A percentile compares a stretch with the other conserved stretches of the same genome.
Conservation (phyloP, 352 stramenopile genomes). For the Lagenidium giganteum region DNA sequence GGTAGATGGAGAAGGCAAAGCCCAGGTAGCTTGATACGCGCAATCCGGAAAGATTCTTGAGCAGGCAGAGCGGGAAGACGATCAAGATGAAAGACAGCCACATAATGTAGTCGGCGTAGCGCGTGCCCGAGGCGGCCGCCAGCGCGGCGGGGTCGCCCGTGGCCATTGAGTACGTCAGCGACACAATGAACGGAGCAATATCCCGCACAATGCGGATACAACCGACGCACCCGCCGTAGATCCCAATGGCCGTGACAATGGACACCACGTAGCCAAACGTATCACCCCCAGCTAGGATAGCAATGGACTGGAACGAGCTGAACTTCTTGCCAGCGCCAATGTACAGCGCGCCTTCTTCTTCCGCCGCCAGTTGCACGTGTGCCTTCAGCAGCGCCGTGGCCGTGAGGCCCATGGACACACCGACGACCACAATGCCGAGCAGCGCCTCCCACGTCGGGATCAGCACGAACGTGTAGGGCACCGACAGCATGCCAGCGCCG, state of each 20-base stretch:
- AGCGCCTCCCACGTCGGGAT: constrained; percentile 36
- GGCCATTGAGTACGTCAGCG: constrained; percentile 11
- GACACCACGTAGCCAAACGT: constrained; percentile 56
- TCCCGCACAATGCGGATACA: constrained; percentile 67
- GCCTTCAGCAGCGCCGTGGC: constrained; percentile 51
- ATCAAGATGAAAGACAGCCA: constrained; percentile 42
- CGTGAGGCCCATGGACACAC: constrained; percentile 46
- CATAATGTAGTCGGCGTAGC: constrained; percentile 42
- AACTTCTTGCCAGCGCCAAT: constrained; percentile 47
- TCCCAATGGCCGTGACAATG: constrained; percentile 54
- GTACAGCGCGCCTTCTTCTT: constrained; percentile 35
- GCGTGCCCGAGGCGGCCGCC: constrained; percentile 7
- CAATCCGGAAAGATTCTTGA: constrained; percentile 65
- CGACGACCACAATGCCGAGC: constrained; percentile 38
- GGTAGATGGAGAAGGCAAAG: constrained; percentile 60
- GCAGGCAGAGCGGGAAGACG: constrained; percentile 62
- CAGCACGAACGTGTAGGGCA: constrained; percentile 70
- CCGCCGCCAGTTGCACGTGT: constrained; percentile 43
- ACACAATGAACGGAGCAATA: constrained; percentile 57
- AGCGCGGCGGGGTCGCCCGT: constrained; percentile 7
- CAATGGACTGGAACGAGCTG: constrained; percentile 63
- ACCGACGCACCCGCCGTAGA: constrained; percentile 68
- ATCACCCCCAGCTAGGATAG: constrained; percentile 41
- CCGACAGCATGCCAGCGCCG: constrained; percentile 58
- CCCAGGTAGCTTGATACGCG: constrained; percentile 68